Conservation (phyloP, 805 yeast species). For the Suhomyces vadensis region DNA sequence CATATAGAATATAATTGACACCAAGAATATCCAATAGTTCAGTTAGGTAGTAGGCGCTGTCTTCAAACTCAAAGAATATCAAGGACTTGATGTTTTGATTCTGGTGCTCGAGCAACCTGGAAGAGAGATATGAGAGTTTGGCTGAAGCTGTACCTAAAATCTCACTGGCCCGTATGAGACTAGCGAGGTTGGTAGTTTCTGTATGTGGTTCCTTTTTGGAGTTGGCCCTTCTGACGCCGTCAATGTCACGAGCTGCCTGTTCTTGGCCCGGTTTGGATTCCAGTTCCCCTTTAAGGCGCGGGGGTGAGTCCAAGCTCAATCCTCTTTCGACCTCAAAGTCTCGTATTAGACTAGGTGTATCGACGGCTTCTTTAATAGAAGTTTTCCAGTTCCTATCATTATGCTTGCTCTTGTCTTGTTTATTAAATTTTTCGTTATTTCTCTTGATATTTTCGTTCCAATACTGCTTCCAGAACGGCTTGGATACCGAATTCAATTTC, state of each 20-base stretch:
- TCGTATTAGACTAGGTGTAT: constrained; percentile 10
- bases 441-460: constrained; percentile 47
- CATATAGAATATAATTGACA: constrained; percentile 60
- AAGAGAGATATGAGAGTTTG: constrained; percentile 60
- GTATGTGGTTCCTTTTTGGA: neutral
- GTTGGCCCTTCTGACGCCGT: neutral
- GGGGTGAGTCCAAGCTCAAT: neutral
- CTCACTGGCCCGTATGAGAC: constrained; percentile 29
- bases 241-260: neutral
- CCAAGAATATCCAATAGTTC: constrained; percentile 66
- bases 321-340: constrained; percentile 10
- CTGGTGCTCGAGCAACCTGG: constrained; percentile 56
- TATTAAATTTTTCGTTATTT: constrained; percentile 38
- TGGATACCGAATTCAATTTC: constrained; percentile 36
- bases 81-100: constrained; percentile 49
- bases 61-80: constrained; percentile 71
- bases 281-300: no score
- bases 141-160: constrained; percentile 65
- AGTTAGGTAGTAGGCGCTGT: constrained; percentile 65
- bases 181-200: neutral
- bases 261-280: neutral
- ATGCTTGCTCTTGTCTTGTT: constrained; percentile 25
- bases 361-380: constrained; percentile 18
- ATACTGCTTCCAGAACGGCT: constrained; percentile 53
- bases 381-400: constrained; percentile 10